Percentiles rank a stretch among this genome's conserved stretches.
These are phyloP conservation scores for Aureobasidium zeae DNA, from an alignment of 2,329 filamentous ascomycete genomes.

Conservation along the genomic window DNA sequence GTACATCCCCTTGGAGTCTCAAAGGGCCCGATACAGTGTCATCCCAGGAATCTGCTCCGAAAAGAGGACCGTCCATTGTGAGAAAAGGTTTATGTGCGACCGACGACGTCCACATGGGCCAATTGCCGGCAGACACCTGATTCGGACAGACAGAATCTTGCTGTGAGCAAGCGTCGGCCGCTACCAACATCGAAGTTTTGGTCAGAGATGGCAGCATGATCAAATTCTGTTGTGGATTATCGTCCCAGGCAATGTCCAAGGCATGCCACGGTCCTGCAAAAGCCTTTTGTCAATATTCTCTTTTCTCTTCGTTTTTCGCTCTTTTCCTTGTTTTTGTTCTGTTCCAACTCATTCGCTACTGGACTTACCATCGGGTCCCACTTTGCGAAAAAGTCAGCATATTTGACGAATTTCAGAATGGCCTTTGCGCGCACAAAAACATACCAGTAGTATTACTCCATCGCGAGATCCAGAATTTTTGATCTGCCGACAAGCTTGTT, in stretches of 20 bases:
- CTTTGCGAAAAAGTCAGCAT: not conserved
- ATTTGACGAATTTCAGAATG: too few species aligned
- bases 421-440: not conserved
- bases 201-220: constrained; percentile 7
- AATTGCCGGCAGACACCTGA: not conserved
- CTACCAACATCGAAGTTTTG: constrained; percentile 2
- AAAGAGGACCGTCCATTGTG: not conserved
- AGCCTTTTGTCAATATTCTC: too few species aligned
- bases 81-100: constrained; percentile 1
- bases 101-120: constrained; percentile 8
- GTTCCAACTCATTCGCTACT: not conserved
- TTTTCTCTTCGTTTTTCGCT: too few species aligned
- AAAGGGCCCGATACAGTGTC: constrained; percentile 7
- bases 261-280: constrained; percentile 1
- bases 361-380: constrained; percentile 1
- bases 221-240: not conserved
- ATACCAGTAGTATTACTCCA: constrained; percentile 7
- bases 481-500: not conserved
- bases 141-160: constrained; percentile 1
- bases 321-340: too few species aligned
- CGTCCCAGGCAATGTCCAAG: constrained; percentile 1
- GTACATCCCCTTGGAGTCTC: not conserved
- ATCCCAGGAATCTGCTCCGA: not conserved
- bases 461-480: constrained; percentile 4
- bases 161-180: not conserved